Evolutionary conservation across 2,329 filamentous ascomycete species (phyloP).

Genomic region (Gaeumannomyces sp.): DNA sequence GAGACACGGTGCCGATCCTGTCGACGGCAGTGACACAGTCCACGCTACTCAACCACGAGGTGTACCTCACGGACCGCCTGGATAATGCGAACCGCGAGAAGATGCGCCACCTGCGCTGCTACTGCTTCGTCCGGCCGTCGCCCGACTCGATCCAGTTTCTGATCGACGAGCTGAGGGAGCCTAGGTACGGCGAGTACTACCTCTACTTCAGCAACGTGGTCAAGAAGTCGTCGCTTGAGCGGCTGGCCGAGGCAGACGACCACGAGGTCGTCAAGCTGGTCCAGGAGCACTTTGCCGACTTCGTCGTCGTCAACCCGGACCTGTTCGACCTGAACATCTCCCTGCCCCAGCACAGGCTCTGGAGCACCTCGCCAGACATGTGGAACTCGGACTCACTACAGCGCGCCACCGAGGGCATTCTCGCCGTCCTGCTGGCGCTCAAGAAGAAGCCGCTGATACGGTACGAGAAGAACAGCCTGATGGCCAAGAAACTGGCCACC

Average conservation of each 20-base stretch:
- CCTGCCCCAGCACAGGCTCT: slow-evolving; percentile 69
- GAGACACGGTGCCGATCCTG: slow-evolving; percentile 87
- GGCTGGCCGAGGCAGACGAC: slow-evolving; percentile 91
- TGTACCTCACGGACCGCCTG: slow-evolving; percentile 94
- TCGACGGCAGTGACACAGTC: slow-evolving; percentile 96
- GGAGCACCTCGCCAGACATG: slow-evolving; percentile 66
- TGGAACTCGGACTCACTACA: slow-evolving; percentile 91
- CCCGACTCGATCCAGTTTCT: slow-evolving; percentile 87
- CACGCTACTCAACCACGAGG: slow-evolving; percentile 87
- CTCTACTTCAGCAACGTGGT: slow-evolving; percentile 97
- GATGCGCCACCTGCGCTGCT: slow-evolving; percentile 92
- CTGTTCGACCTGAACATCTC: slow-evolving; percentile 74
- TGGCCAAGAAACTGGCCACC: slow-evolving; percentile 88
- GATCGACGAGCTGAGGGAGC: slow-evolving; percentile 91
- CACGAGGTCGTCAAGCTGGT: slow-evolving; percentile 93
- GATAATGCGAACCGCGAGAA: slow-evolving; percentile 89
- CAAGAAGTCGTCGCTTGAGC: slow-evolving; percentile 91
- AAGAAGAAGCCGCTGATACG: slow-evolving; percentile 97
- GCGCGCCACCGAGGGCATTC: slow-evolving; percentile 76
- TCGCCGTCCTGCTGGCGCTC: slow-evolving; percentile 77
- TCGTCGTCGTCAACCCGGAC: slow-evolving; percentile 90
- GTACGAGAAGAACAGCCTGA: slow-evolving; percentile 82
- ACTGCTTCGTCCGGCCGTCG: slow-evolving; percentile 89
- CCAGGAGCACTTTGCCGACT: slow-evolving; percentile 96
- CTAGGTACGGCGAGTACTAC: slow-evolving; percentile 96